Base-by-base conservation (phyloP, 169 alveolate species). In the Eimeria praecox region DNA sequence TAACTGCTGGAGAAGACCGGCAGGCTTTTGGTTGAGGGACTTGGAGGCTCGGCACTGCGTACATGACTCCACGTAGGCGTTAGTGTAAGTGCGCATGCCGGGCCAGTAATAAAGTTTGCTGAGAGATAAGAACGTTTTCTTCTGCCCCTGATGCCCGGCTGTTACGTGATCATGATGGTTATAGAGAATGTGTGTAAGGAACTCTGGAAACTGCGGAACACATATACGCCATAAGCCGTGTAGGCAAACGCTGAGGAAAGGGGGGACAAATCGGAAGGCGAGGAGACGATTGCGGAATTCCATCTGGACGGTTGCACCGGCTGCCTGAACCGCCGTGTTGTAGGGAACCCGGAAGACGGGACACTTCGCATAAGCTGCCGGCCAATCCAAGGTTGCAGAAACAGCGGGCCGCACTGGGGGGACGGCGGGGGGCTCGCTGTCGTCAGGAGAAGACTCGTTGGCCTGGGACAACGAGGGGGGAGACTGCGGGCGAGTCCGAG, bases 211-310 rank as follows among this genome's bases (percentile, higher is more conserved):
- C 44, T 33, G 59, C 14, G 86, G 86, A 22, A 42, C 86, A 42
- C 86, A 75, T 38, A 75, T 35, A 38, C 59, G 56, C 86, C 86
- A 75, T 22, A 75, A 42, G 33, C 86, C 86, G 9, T 75, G 56
- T 24, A 75, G 4, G 56, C 86, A 38, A 38, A 75, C 44, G 56
- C n/a, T 18, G 33, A 75, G 86, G 49, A 35, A 75, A 66, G 78
- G 78, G 16, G 38, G 5, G 38, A 66, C 78, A 27, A 30, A 66
- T 27, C 78, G 3, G 27, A 66, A 66, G 78, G 78, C 27, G 2
- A 66, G 42, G 40, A 30, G 78, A 14, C 46, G 78, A n/a, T 66
- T 66, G 27, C 78, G 42, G 42, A 27, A 66, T 33, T 66, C 78
- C 46, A 66, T 18, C 42, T 66, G 78, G 46, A 66, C 46, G 42